Evolutionary conservation across 495 filamentous ascomycete species (phyloP).

Genomic region (Parachaetomium inaequale): DNA sequence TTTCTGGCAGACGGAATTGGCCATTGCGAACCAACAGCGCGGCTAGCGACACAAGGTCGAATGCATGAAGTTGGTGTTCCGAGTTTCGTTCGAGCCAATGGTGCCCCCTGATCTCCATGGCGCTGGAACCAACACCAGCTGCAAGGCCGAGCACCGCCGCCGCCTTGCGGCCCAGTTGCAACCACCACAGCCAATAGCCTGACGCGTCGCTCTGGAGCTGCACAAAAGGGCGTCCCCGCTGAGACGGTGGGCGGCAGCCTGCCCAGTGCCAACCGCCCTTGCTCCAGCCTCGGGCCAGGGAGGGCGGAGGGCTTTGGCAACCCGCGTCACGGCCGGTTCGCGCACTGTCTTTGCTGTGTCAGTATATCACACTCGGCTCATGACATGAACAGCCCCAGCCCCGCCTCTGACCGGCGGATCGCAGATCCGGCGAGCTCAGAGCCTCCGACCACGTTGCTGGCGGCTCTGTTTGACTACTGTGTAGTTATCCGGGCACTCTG

Average conservation of each 20-base stretch:
- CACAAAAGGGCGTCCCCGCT: background rate
- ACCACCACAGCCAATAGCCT: slow-evolving; percentile 1
- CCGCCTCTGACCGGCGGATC: background rate
- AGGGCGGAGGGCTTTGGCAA: background rate
- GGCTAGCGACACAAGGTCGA: background rate
- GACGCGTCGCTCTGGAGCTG: background rate
- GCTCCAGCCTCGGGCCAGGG: background rate
- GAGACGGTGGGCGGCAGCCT: background rate
- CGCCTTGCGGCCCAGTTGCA: background rate
- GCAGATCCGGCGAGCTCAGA: background rate
- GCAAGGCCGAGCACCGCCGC: slow-evolving; percentile 7
- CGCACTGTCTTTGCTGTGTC: background rate
- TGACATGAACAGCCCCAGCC: background rate
- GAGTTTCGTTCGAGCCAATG: background rate
- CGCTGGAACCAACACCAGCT: background rate
- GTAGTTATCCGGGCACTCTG: background rate
- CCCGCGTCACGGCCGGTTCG: background rate
- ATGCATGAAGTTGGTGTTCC: background rate
- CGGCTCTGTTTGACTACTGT: background rate
- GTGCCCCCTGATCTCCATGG: background rate
- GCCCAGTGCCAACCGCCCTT: background rate
- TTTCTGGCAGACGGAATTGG: too few species aligned
- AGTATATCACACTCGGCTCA: background rate
- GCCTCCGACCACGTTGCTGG: background rate
- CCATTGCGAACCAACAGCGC: background rate